Percentiles rank a stretch among this genome's conserved stretches.
These are phyloP conservation scores for Apiospora koreana DNA, from an alignment of 2,329 filamentous ascomycete species.

Conservation along the genomic window DNA sequence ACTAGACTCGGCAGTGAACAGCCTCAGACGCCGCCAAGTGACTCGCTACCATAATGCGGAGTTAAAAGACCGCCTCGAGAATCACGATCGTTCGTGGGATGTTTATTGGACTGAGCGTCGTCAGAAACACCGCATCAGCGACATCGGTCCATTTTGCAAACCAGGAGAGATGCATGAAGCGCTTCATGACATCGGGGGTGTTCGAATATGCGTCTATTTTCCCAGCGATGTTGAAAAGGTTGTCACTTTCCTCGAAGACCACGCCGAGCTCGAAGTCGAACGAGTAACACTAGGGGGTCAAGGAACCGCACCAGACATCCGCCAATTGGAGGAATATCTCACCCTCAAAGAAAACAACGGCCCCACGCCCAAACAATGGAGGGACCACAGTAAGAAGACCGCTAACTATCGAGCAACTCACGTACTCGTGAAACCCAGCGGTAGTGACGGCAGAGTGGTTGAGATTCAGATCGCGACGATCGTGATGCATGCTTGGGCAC, in stretches of 20 bases:
- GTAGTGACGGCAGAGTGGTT: constrained; percentile 9
- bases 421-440: background rate
- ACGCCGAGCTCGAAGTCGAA: background rate
- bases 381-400: background rate
- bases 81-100: background rate
- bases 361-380: background rate
- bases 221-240: constrained; percentile 16
- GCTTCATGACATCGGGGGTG: constrained; percentile 17
- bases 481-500: constrained; percentile 29
- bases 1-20: background rate
- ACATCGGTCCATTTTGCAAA: background rate
- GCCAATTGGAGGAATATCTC: background rate
- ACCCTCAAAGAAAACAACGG: background rate
- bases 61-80: background rate
- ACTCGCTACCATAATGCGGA: background rate
- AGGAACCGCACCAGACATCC: background rate
- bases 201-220: constrained; percentile 15
- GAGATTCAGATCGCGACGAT: constrained; percentile 34
- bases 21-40: background rate
- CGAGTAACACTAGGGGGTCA: background rate
- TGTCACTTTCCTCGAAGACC: constrained; percentile 10
- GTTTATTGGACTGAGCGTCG: background rate
- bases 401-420: background rate
- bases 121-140: background rate
- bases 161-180: constrained; percentile 2